Evolutionary conservation across 2,329 filamentous ascomycete species (phyloP).

Genomic region (Aspergillus sp.): DNA sequence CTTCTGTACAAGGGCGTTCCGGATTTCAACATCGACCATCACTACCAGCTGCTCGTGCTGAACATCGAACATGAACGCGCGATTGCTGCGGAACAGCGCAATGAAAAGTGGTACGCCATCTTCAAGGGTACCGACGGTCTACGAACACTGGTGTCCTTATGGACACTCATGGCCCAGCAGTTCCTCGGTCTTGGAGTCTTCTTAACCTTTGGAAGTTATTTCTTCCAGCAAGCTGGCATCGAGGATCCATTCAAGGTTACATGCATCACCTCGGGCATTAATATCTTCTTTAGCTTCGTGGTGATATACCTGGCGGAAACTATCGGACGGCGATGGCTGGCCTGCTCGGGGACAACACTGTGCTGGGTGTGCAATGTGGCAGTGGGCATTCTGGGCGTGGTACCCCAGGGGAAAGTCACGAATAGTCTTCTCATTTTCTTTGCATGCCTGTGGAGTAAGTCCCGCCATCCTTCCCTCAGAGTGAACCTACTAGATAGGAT

Average conservation of each 20-base stretch:
- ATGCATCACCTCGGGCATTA: constrained; percentile 14
- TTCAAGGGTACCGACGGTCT: constrained; percentile 14
- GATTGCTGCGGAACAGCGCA: constrained; percentile 8
- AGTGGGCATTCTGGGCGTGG: constrained; percentile 11
- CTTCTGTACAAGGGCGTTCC: not conserved
- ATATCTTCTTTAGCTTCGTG: constrained; percentile 8
- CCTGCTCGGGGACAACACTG: constrained; percentile 13
- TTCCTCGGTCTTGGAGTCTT: constrained; percentile 25
- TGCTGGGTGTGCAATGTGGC: constrained; percentile 13
- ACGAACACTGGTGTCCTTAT: constrained; percentile 20
- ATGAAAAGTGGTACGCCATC: constrained; percentile 19
- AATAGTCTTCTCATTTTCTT: constrained; percentile 13
- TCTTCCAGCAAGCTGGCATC: constrained; percentile 25
- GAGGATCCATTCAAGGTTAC: constrained; percentile 19
- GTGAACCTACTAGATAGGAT: no score
- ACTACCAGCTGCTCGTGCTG: not conserved
- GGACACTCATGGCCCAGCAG: constrained; percentile 22
- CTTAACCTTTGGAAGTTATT: constrained; percentile 24
- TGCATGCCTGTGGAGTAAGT: constrained; percentile 18
- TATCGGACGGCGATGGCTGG: constrained; percentile 4
- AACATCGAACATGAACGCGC: constrained; percentile 14
- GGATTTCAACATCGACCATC: not conserved
- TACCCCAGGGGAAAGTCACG: not conserved
- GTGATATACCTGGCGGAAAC: constrained; percentile 5
- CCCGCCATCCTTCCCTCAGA: not conserved